Base-by-base conservation (phyloP, 2,329 filamentous ascomycete species). In the Botrytis fabae region DNA sequence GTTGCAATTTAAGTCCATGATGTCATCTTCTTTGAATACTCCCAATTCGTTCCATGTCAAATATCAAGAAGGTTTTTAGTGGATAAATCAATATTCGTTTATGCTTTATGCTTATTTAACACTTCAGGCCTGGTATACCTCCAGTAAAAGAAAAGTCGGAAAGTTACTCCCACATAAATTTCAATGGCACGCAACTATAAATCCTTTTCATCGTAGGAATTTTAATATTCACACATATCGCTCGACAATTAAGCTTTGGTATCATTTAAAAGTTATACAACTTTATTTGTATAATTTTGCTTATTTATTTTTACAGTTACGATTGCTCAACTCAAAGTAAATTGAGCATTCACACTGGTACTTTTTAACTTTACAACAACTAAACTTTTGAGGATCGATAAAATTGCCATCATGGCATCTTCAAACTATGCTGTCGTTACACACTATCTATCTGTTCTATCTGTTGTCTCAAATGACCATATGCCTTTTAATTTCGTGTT, bases 241-340 rank as follows among this genome's bases (percentile, higher is more conserved):
- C 63, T n/a, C 38, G 60, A 46, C 28, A 66, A 48, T 66, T 66
- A 44, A 51, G 28, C 18, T 51, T 51, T 7, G 16, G 1, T 66
- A 32, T 38, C 63, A 66, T 48, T 65, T 65, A 65, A 38, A 48
- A 28, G 32, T 51, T 38, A n/a, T 51, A 65, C 63, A 38, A 35
- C 44, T 25, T 28, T 38, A 66, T 51, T 51, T 51, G 14, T 5
- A 66, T 38, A 18, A 35, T 9, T n/a, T 57, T 14, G 14, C 14
- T 28, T 35, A 25, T 38, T 38, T 32, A 28, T 38, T 48, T 51
- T 20, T 38, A 65, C 63, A 5, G 28, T 25, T 38, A 48, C 14
- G 5, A 51, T 48, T 32, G 22, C 44, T 32, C 44, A 46, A 38
- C 22, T n/a, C 22, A n/a, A 51, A n/a, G 35, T 7, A 51, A 18